These are phyloP conservation scores for Mucor lusitanicus DNA, from an alignment of 371 early-diverging fungal genomes.

Conservation along the genomic window DNA sequence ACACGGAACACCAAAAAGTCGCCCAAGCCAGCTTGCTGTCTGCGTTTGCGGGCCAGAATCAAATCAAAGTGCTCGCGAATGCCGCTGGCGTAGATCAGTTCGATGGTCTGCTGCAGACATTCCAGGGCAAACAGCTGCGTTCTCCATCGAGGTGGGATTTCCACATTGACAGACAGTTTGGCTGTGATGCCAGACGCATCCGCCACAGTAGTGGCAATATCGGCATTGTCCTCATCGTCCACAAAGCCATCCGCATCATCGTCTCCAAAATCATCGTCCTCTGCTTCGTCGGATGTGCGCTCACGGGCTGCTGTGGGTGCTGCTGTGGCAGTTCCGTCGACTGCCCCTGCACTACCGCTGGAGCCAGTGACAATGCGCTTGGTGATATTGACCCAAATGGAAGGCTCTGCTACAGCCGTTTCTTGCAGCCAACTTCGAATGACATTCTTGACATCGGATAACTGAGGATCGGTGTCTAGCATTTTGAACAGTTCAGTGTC, in stretches of 20 bases:
- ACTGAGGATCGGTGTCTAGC: slow-evolving; percentile 75
- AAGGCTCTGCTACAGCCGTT: slow-evolving; percentile 73
- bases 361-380: slow-evolving; percentile 75
- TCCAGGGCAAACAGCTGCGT: slow-evolving; percentile 84
- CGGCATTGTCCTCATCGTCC: slow-evolving; percentile 46
- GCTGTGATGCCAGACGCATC: slow-evolving; percentile 47
- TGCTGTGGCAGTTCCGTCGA: neutral
- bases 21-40: slow-evolving; percentile 56
- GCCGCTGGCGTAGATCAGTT: slow-evolving; percentile 58
- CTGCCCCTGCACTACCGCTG: slow-evolving; percentile 6
- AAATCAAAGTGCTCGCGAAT: slow-evolving; percentile 75
- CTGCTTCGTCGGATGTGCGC: slow-evolving; percentile 17
- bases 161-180: slow-evolving; percentile 44
- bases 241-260: slow-evolving; percentile 47
- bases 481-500: slow-evolving; percentile 85
- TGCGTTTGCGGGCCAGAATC: slow-evolving; percentile 56
- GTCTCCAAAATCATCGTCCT: slow-evolving; percentile 46
- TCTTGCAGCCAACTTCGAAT: slow-evolving; percentile 72
- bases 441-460: slow-evolving; percentile 85
- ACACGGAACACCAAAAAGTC: slow-evolving; percentile 80
- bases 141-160: slow-evolving; percentile 85
- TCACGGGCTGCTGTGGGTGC: slow-evolving; percentile 14
- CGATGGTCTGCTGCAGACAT: slow-evolving; percentile 72
- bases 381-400: slow-evolving; percentile 85
- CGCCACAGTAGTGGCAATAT: slow-evolving; percentile 49